A percentile compares a stretch with the other conserved stretches of the same genome.
Conservation (phyloP, 192 early-diverging fungal genomes). For the Phlyctochytrium arcticum region DNA sequence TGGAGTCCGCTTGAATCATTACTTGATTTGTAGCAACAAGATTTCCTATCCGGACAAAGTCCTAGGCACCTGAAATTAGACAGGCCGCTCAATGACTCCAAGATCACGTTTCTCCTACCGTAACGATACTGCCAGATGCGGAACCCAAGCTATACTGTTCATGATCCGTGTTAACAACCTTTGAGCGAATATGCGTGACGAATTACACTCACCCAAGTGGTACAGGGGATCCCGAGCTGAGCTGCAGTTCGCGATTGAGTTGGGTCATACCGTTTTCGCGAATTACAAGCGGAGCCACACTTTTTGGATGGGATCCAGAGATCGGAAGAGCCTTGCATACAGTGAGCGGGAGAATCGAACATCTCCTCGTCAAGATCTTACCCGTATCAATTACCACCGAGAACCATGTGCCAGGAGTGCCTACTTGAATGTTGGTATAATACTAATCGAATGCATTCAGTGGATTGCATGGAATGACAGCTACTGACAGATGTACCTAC, state of each 20-base stretch:
- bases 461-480: neutral
- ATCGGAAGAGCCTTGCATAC: constrained; percentile 24
- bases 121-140: constrained; percentile 3
- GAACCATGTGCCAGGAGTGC: constrained; percentile 11
- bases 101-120: constrained; percentile 1
- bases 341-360: too few species aligned
- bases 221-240: constrained; percentile 2
- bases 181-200: neutral
- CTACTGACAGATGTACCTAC: neutral
- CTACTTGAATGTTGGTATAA: constrained; percentile 14
- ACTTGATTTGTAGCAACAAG: neutral
- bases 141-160: constrained; percentile 23
- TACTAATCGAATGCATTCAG: constrained; percentile 1
- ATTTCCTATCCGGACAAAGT: constrained; percentile 5
- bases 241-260: constrained; percentile 9
- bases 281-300: neutral
- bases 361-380: too few species aligned
- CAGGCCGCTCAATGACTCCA: neutral
- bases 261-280: constrained; percentile 5
- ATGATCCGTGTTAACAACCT: neutral
- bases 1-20: constrained; percentile 12
- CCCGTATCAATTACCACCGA: constrained; percentile 27
- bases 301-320: constrained; percentile 17
- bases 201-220: constrained; percentile 10
- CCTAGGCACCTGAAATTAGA: neutral